Evolutionary conservation across 148 eudicot species (phyloP), one percentile per base, ranked within the genome.

Genomic region (Silene latifolia): DNA sequence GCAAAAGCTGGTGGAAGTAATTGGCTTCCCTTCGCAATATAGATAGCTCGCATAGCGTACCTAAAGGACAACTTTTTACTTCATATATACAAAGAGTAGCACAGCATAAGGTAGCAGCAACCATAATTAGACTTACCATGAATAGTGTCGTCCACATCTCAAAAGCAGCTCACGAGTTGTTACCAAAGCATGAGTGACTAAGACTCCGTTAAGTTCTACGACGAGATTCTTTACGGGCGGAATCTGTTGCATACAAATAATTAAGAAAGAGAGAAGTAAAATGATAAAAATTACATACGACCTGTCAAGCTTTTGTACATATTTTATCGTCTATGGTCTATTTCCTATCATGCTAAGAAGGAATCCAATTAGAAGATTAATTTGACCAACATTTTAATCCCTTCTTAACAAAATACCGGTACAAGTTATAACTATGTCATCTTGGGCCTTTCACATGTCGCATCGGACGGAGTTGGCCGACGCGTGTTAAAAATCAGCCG

Each of bases 31-130:
- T 96, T 96, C 47, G 98, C 99, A 80, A 96, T 90, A 73, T 96
- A 96, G 80, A 96, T 82, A 74, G 99, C 98, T 74, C 99, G 93
- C 98, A 92, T 85, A 74, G 91, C 89, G 86, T 96, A 90, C 99
- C 99, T 96, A 74, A 69, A 61, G 56, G 27, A 51, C 64, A 51
- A 62, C 4, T 66, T 71, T 73, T 32, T 7, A 71, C 23, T 19
- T 67, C 54, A 73, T 62, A 32, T 29, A 69, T 74, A 21, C 72
- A n/a, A 21, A 11, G 57, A 72, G 70, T 47, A 67, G 21, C 46
- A 29, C 73, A 42, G 53, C 72, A 67, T 8, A 71, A 74, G 59
- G 67, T 68, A 39, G 53, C 29, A 60, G 35, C 35, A 32, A 32
- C 60, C 58, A 79, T 53, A 64, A 54, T 64, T 20, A 72, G 32